Evolutionary conservation across 2,329 filamentous ascomycete genomes (phyloP).

Genomic region (Aspergillus ibericus): DNA sequence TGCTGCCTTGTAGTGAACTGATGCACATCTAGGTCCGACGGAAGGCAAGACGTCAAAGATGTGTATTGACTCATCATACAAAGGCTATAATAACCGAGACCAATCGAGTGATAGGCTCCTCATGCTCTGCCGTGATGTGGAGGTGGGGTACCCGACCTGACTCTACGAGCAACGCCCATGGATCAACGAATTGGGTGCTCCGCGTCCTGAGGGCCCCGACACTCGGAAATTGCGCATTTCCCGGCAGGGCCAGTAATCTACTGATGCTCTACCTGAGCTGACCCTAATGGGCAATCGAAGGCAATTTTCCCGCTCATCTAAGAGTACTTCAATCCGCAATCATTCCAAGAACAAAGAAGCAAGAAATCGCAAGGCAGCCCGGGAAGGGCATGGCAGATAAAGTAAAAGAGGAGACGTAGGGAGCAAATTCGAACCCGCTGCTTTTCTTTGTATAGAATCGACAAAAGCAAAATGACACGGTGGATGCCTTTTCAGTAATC

Average conservation of each 20-base stretch:
- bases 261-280: background rate
- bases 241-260: no score
- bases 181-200: no score
- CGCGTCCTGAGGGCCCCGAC: no score
- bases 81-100: background rate
- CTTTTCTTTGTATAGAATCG: slow-evolving; percentile 12
- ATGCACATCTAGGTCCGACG: background rate
- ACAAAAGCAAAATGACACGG: slow-evolving; percentile 27
- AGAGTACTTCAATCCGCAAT: background rate
- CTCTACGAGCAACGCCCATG: no score
- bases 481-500: slow-evolving; percentile 32
- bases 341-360: background rate
- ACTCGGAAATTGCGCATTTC: no score
- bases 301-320: background rate
- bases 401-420: background rate
- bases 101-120: background rate
- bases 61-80: background rate
- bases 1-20: background rate
- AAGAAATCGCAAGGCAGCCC: background rate
- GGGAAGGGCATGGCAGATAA: background rate
- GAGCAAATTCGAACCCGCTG: slow-evolving; percentile 26
- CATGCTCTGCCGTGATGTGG: no score
- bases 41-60: background rate
- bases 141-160: no score
- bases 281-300: background rate